phyloP scores from a whole-genome alignment of 2,329 filamentous ascomycete genomes.

The Byssochlamys sp. region DNA sequence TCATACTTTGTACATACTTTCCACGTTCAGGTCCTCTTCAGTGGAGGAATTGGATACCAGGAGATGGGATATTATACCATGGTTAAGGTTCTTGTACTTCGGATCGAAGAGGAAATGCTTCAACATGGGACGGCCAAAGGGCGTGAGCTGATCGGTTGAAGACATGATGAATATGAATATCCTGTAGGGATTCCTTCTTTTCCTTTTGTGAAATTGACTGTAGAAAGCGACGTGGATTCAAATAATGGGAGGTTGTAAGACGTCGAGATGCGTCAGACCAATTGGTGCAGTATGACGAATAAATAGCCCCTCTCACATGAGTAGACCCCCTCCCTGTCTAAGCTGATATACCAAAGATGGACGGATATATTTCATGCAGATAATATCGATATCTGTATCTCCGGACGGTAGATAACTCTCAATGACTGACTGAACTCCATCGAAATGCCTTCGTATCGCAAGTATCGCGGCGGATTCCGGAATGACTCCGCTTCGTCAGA shows the following conservation, averaged over 20 bases:
- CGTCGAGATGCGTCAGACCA: not conserved
- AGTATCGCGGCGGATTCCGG: not conserved
- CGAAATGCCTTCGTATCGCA: not conserved
- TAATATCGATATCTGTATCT: too few species aligned
- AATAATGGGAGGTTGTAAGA: not conserved
- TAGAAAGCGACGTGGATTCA: not conserved
- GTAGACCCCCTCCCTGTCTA: too few species aligned
- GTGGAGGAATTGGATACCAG: not conserved
- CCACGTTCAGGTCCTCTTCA: not conserved
- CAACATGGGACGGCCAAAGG: constrained; percentile 47
- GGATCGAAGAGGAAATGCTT: constrained; percentile 62
- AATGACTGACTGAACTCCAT: not conserved
- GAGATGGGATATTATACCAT: constrained; percentile 45
- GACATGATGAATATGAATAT: not conserved
- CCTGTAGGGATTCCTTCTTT: not conserved
- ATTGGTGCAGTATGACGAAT: too few species aligned
- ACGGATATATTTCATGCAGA: too few species aligned
- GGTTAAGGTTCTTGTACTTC: constrained; percentile 65
- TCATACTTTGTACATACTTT: not conserved
- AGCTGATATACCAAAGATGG: too few species aligned
- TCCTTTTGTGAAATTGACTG: not conserved
- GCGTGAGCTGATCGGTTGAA: constrained; percentile 9
- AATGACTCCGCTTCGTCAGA: not conserved
- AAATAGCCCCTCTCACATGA: too few species aligned
- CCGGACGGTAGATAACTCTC: too few species aligned